Evolutionary conservation across 345 rosid genomes (phyloP).

Genomic region (Microthlaspi erraticum): DNA sequence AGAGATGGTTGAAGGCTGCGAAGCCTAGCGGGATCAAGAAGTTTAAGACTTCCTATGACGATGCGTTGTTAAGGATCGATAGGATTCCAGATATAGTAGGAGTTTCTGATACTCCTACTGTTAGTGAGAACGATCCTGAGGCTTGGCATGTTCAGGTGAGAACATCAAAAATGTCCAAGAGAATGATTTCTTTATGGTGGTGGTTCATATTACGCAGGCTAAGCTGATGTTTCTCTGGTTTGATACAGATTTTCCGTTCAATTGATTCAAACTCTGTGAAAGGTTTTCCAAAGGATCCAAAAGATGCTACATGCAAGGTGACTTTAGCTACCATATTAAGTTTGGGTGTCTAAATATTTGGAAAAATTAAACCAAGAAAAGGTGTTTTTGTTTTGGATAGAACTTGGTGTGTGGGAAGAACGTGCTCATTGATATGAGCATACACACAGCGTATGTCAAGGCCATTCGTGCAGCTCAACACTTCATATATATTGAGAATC

Average conservation of each 20-base stretch:
- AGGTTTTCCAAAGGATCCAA: conserved; percentile 81
- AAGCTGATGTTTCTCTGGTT: conserved; percentile 24
- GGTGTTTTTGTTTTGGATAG: conserved; percentile 47
- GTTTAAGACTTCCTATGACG: conserved; percentile 62
- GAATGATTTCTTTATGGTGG: background rate
- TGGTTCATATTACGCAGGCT: conserved; percentile 10
- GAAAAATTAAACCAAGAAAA: conserved; percentile 14
- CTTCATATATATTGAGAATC: conserved; percentile 87
- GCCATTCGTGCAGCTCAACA: conserved; percentile 90
- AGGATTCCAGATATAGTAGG: conserved; percentile 77
- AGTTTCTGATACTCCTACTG: conserved; percentile 54
- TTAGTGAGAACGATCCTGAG: conserved; percentile 61
- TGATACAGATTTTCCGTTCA: conserved; percentile 77
- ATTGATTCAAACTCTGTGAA: conserved; percentile 87
- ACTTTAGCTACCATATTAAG: conserved; percentile 34
- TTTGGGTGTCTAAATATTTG: conserved; percentile 10
- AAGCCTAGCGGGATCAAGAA: conserved; percentile 72
- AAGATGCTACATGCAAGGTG: conserved; percentile 67
- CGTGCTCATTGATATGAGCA: conserved; percentile 83
- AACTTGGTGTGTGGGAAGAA: conserved; percentile 87
- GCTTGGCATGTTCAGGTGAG: conserved; percentile 88
- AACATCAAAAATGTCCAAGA: conserved; percentile 11
- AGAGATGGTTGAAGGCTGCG: conserved; percentile 85
- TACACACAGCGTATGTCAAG: conserved; percentile 82
- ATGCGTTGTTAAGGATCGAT: conserved; percentile 74